phyloP scores from a whole-genome alignment of 2,329 filamentous ascomycete species.

The Microcyclosporella mali region DNA sequence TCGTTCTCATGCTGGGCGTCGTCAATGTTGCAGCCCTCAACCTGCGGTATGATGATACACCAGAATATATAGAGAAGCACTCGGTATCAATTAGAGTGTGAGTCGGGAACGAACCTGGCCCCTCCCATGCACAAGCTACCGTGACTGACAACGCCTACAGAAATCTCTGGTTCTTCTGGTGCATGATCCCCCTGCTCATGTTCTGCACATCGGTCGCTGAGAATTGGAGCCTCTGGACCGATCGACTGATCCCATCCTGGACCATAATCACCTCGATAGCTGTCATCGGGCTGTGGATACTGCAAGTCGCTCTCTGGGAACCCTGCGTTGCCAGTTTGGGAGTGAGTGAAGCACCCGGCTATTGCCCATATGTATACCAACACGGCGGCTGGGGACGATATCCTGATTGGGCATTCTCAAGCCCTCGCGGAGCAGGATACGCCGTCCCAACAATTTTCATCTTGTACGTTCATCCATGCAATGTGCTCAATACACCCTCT shows the following conservation, averaged over 20 bases:
- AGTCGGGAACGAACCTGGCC: slow-evolving; percentile 1
- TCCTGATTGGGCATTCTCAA: slow-evolving; percentile 8
- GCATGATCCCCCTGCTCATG: slow-evolving; percentile 10
- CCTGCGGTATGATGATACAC: slow-evolving; percentile 4
- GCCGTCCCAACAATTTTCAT: slow-evolving; percentile 12
- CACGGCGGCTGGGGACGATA: slow-evolving; percentile 6
- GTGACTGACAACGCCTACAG: slow-evolving; percentile 2
- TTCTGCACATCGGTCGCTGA: slow-evolving; percentile 7
- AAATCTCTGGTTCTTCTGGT: slow-evolving; percentile 15
- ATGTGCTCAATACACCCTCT: background rate
- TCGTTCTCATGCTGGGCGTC: slow-evolving; percentile 9
- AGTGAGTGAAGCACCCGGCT: slow-evolving; percentile 3
- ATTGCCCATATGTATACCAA: slow-evolving; percentile 10
- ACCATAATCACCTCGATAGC: slow-evolving; percentile 9
- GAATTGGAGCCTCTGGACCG: slow-evolving; percentile 7
- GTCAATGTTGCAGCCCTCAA: slow-evolving; percentile 13
- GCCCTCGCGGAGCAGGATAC: slow-evolving; percentile 7
- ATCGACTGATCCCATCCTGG: slow-evolving; percentile 9
- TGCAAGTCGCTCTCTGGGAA: slow-evolving; percentile 12
- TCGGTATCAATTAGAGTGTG: slow-evolving; percentile 7
- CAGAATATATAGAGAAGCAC: slow-evolving; percentile 1
- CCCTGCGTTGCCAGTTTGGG: slow-evolving; percentile 1
- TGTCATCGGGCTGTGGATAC: slow-evolving; percentile 7
- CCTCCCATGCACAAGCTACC: background rate
- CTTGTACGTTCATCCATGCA: slow-evolving; percentile 3